A percentile compares a stretch with the other conserved stretches of the same genome.
Conservation (phyloP, 805 yeast species). For the Suhomyces sp. region DNA sequence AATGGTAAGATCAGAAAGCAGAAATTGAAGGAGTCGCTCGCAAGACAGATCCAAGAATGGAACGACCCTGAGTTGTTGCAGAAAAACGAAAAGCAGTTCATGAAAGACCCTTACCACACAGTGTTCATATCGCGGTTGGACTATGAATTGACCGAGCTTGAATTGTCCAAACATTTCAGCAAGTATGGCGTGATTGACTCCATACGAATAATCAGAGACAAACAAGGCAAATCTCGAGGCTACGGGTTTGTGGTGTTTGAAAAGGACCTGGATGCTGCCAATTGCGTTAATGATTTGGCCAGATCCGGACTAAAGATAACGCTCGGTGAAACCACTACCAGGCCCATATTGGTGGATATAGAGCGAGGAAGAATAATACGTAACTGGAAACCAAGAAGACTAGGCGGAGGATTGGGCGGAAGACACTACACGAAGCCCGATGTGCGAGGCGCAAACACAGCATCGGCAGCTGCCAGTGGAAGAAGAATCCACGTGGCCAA, state of each 20-base stretch:
- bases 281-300: constrained; percentile 60
- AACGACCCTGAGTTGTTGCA: constrained; percentile 28
- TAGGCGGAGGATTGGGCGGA: constrained; percentile 96
- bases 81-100: constrained; percentile 25
- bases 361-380: constrained; percentile 67
- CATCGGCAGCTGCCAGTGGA: constrained; percentile 38
- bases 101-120: constrained; percentile 69
- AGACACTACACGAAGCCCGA: constrained; percentile 52
- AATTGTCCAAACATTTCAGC: constrained; percentile 58
- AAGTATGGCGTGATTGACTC: constrained; percentile 70
- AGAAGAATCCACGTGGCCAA: constrained; percentile 8
- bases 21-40: constrained; percentile 11
- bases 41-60: constrained; percentile 32
- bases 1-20: constrained; percentile 4
- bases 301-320: constrained; percentile 35
- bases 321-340: constrained; percentile 34
- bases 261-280: constrained; percentile 54
- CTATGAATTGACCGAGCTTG: constrained; percentile 62
- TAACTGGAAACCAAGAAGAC: constrained; percentile 67
- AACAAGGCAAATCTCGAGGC: constrained; percentile 59
- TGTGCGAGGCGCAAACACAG: constrained; percentile 17
- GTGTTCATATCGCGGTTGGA: constrained; percentile 73
- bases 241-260: constrained; percentile 80
- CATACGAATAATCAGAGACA: constrained; percentile 35
- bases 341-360: constrained; percentile 64